These are phyloP conservation scores for Salix arbutifolia DNA, from an alignment of 345 rosid species.

Conservation along the genomic window DNA sequence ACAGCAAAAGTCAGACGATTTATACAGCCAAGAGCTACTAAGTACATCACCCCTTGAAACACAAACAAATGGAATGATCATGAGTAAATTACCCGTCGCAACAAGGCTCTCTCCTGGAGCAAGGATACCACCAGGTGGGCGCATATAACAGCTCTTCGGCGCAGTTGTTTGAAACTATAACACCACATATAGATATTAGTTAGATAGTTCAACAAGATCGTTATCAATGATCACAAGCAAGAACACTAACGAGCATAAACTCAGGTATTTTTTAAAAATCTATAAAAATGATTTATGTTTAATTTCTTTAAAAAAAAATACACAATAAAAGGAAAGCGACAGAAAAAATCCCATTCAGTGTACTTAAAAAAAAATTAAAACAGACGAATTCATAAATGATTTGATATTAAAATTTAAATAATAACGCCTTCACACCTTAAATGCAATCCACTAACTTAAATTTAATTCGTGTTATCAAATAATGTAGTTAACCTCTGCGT, in stretches of 20 bases:
- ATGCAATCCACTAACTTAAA: not conserved
- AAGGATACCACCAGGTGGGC: constrained; percentile 33
- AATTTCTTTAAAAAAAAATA: not conserved
- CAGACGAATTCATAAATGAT: not conserved
- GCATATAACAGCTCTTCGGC: constrained; percentile 34
- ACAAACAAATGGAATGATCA: not conserved
- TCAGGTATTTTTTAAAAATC: not conserved
- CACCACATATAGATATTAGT: not conserved
- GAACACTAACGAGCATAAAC: not conserved
- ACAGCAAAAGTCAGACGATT: not conserved
- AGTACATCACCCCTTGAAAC: too few relatives aligned
- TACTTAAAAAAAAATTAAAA: not conserved
- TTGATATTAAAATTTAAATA: not conserved
- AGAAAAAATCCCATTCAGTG: not conserved
- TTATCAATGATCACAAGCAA: not conserved
- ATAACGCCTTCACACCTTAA: not conserved
- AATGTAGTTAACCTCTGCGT: not conserved
- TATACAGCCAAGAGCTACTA: not conserved
- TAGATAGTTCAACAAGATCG: not conserved
- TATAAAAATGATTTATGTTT: not conserved
- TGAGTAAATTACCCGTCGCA: constrained; percentile 21
- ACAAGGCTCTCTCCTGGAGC: constrained; percentile 33
- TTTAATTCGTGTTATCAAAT: not conserved
- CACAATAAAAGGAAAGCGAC: not conserved
- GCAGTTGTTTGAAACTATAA: constrained; percentile 33